A percentile compares a stretch with the other conserved stretches of the same genome.
Evolutionary conservation across 257 asterid species (phyloP).

Genomic region (Solanum lignicaule): DNA sequence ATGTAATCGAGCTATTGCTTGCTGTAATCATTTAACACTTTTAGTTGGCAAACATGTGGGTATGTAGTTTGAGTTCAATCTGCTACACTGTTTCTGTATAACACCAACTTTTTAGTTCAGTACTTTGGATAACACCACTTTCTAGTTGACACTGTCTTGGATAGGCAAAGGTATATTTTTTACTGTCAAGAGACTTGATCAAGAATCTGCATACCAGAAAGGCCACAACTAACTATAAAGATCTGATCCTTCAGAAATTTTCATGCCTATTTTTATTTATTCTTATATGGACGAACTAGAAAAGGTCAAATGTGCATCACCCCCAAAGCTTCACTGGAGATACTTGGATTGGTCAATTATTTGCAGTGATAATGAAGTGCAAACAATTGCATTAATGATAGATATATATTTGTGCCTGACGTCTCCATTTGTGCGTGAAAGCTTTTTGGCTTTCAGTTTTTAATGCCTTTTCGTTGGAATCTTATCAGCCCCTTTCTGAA

Average conservation of each 20-base stretch:
- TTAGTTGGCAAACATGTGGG: neutral
- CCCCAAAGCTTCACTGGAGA: neutral
- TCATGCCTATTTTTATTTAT: neutral
- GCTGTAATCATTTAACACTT: neutral
- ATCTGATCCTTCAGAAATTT: neutral
- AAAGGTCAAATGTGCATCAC: neutral
- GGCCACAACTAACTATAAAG: neutral
- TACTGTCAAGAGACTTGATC: neutral
- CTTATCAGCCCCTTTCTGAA: neutral
- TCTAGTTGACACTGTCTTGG: neutral
- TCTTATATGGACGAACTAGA: neutral
- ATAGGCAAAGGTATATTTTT: neutral
- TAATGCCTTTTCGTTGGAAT: neutral
- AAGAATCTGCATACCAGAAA: neutral
- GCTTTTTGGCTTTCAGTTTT: neutral
- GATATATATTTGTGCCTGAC: neutral
- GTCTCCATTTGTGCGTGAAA: neutral
- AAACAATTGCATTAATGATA: neutral
- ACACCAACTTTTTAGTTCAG: neutral
- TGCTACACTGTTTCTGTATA: neutral
- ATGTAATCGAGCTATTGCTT: neutral
- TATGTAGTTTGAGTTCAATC: neutral
- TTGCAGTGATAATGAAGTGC: neutral
- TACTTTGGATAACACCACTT: neutral
- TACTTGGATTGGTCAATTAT: neutral